A percentile compares a stretch with the other conserved stretches of the same genome.
phyloP scores from a whole-genome alignment of 2,329 filamentous ascomycete genomes.

The Colletotrichum phormii region DNA sequence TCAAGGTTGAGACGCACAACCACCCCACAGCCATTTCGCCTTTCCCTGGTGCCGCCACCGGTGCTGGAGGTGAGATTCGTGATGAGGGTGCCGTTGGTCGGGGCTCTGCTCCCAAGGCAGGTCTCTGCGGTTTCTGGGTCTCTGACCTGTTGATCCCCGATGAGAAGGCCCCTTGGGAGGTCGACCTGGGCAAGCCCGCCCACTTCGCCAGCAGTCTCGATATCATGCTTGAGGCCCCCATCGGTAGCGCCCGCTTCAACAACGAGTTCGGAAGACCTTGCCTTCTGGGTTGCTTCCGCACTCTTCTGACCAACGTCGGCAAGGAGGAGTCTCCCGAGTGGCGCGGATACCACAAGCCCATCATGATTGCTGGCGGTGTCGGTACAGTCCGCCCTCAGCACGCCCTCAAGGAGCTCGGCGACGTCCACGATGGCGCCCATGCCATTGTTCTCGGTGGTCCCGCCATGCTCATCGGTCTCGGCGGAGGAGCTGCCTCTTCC shows the following conservation, averaged over 20 bases:
- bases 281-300: conserved; percentile 91
- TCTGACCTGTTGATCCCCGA: conserved; percentile 93
- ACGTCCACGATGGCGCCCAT: conserved; percentile 89
- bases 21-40: conserved; percentile 96
- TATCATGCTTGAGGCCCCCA: conserved; percentile 97
- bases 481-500: conserved; percentile 94
- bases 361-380: conserved; percentile 97
- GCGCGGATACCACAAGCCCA: conserved; percentile 96
- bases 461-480: conserved; percentile 97
- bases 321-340: conserved; percentile 69
- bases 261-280: conserved; percentile 96
- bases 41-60: conserved; percentile 92
- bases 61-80: conserved; percentile 93
- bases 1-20: conserved; percentile 98
- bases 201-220: conserved; percentile 95
- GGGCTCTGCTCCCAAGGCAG: conserved; percentile 92
- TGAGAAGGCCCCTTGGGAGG: conserved; percentile 86
- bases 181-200: conserved; percentile 87
- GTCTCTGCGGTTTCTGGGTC: conserved; percentile 92
- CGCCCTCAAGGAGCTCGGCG: conserved; percentile 83
- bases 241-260: conserved; percentile 95
- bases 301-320: conserved; percentile 79
- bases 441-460: conserved; percentile 94
- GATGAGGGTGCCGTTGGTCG: conserved; percentile 95
- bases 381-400: conserved; percentile 92